Evolutionary conservation across 73 alveolate genomes (phyloP), one percentile per base, ranked within the genome.

Genomic region (Breviolum minutum): DNA sequence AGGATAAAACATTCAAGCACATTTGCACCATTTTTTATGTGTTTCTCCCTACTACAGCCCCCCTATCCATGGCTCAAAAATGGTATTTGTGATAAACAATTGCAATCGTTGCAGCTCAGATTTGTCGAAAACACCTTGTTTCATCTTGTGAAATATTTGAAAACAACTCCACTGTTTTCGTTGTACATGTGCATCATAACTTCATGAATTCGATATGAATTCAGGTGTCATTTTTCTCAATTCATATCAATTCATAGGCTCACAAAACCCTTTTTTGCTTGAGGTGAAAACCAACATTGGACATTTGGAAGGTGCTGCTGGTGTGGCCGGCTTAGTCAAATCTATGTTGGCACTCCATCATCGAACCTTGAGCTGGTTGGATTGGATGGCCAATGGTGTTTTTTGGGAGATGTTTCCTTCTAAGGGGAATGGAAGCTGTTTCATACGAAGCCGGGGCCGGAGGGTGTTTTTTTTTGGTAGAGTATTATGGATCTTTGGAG

Each of bases 261-360:
- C n/a, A n/a, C n/a, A n/a, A n/a, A n/a, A n/a, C n/a, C n/a, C 81
- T 20, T 17, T 71, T 7, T 71, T 20, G 22, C 69, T 32, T 19
- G 54, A 84, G 93, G 94, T 92, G 69, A 92, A 92, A 68, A 92
- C 98, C 80, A 92, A 92, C 91, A 92, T 92, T n/a, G 98, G 98
- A 73, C 98, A 92, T 69, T 48, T 92, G 91, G 98, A 92, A 66
- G 98, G 98, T 19, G 98, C 94, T 8, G 99, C 99, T 17, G 99
- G 99, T 16, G 94, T 80, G 22, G 99, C 99, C 2, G 99, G 99
- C 79, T 54, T 94, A 63, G 99, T 94, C 74, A 94, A 94, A 80
- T 61, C 92, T 40, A 10, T 94, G 94, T 61, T 94, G 94, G 99
- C 99, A 29, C 64, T 94, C 63, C 64, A 94, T 30, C 92, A 66